Percentiles rank a stretch among this genome's conserved stretches.
phyloP scores from a whole-genome alignment of 2,329 filamentous ascomycete genomes.

The Arthrobotrys iridis region DNA sequence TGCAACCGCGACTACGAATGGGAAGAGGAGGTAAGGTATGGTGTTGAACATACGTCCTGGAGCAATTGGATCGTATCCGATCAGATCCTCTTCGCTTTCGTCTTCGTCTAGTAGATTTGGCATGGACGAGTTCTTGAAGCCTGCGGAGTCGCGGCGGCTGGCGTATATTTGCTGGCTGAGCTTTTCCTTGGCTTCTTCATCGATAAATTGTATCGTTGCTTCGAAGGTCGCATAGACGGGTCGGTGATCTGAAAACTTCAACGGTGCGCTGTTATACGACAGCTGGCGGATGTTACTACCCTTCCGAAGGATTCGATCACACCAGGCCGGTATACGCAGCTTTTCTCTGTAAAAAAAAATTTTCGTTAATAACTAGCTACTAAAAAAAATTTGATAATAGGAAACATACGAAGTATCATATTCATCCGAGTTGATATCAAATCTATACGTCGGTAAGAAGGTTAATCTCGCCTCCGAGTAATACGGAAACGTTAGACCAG shows the following conservation, averaged over 20 bases:
- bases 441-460: constrained; percentile 96
- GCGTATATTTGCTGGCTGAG: constrained; percentile 80
- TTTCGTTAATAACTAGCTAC: constrained; percentile 10
- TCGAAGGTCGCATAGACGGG: constrained; percentile 92
- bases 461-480: constrained; percentile 90
- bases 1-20: constrained; percentile 50
- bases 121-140: constrained; percentile 67
- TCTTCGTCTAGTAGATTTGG: constrained; percentile 70
- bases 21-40: constrained; percentile 59
- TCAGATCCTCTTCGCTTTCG: constrained; percentile 79
- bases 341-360: constrained; percentile 80
- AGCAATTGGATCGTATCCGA: constrained; percentile 83
- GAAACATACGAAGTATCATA: constrained; percentile 85
- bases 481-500: constrained; percentile 85
- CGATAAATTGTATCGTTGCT: constrained; percentile 80
- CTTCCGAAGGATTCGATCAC: constrained; percentile 88
- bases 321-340: constrained; percentile 94
- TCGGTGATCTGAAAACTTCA: constrained; percentile 94
- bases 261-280: constrained; percentile 81
- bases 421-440: constrained; percentile 83
- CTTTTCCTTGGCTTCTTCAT: constrained; percentile 76
- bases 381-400: background rate
- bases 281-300: constrained; percentile 83
- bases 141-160: constrained; percentile 71
- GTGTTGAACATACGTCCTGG: constrained; percentile 75